These are phyloP conservation scores for Aspergillus costaricaensis DNA, from an alignment of 2,329 filamentous ascomycete genomes.

Conservation along the genomic window DNA sequence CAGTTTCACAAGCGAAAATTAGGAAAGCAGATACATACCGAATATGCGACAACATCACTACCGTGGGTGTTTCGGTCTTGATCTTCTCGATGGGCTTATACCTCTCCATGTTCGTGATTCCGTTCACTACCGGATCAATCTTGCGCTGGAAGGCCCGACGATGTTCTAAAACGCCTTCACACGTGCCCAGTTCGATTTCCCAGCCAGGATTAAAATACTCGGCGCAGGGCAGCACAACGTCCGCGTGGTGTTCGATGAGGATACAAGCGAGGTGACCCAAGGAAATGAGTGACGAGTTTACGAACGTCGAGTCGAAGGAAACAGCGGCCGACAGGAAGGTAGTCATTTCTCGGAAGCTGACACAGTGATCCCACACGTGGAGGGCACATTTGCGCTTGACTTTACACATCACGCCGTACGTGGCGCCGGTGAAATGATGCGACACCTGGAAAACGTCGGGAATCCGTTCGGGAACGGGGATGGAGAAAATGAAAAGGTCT, in stretches of 20 bases:
- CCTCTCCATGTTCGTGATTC: slow-evolving; percentile 63
- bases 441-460: slow-evolving; percentile 49
- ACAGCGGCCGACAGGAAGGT: slow-evolving; percentile 50
- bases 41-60: slow-evolving; percentile 64
- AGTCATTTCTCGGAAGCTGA: slow-evolving; percentile 60
- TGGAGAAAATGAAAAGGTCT: slow-evolving; percentile 20
- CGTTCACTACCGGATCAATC: slow-evolving; percentile 65
- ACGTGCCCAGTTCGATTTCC: slow-evolving; percentile 62
- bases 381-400: slow-evolving; percentile 60
- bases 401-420: slow-evolving; percentile 63
- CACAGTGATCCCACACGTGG: slow-evolving; percentile 65
- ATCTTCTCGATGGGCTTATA: slow-evolving; percentile 62
- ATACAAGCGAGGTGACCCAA: slow-evolving; percentile 27
- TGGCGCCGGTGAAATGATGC: slow-evolving; percentile 61
- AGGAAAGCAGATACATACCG: slow-evolving; percentile 19
- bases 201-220: slow-evolving; percentile 66
- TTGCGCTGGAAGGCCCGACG: slow-evolving; percentile 59
- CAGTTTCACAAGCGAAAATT: too few relatives aligned
- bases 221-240: slow-evolving; percentile 58
- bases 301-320: slow-evolving; percentile 33
- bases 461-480: slow-evolving; percentile 19
- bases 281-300: slow-evolving; percentile 46
- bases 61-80: slow-evolving; percentile 59
- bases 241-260: slow-evolving; percentile 51
- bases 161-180: slow-evolving; percentile 57